phyloP scores from a whole-genome alignment of 257 asterid species.

The Lycium ferocissimum region DNA sequence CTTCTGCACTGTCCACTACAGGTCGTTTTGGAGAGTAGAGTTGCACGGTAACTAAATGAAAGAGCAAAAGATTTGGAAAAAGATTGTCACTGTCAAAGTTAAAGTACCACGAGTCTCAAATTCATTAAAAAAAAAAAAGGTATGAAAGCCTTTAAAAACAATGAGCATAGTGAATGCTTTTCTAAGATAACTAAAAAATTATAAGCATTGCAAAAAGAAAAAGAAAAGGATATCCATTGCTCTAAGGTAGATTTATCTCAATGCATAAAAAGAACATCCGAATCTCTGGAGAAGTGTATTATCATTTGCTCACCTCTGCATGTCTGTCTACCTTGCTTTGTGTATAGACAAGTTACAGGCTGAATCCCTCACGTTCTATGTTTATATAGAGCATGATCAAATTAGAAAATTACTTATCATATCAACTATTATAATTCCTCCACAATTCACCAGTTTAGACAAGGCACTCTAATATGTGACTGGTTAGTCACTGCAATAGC shows the following conservation, averaged over 20 bases:
- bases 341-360: not conserved
- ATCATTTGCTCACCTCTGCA: not conserved
- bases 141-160: not conserved
- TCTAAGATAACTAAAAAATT: not conserved
- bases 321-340: not conserved
- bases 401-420: not conserved
- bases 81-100: not conserved
- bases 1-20: constrained; percentile 88
- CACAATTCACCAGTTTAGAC: not conserved
- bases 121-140: not conserved
- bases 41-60: constrained; percentile 63
- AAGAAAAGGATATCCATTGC: no score
- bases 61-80: constrained; percentile 26
- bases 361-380: not conserved
- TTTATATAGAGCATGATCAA: not conserved
- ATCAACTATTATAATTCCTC: not conserved
- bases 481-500: not conserved
- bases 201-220: not conserved
- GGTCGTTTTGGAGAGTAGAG: constrained; percentile 91
- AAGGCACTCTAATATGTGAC: not conserved
- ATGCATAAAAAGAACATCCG: not conserved
- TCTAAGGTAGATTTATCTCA: constrained; percentile 7
- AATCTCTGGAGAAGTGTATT: not conserved
- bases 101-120: not conserved
- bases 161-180: not conserved